Conservation (phyloP, 805 yeast species). For the Suhomyces sp. region DNA sequence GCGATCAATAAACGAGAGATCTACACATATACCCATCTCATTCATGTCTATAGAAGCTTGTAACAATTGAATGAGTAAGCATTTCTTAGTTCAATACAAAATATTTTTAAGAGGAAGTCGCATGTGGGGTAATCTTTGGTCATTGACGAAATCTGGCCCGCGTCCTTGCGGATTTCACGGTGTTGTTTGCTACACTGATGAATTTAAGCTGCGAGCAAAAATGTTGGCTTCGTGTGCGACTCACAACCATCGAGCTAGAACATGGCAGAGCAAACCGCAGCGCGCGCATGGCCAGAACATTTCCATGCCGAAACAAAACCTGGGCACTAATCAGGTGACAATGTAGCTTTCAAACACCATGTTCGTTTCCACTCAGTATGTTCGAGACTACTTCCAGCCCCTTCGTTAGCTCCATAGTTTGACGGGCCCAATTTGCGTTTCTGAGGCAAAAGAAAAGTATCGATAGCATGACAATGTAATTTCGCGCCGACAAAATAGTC, state of each 20-base stretch:
- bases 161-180: neutral
- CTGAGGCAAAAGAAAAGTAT: neutral
- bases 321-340: neutral
- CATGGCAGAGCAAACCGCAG: neutral
- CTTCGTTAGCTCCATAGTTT: neutral
- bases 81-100: neutral
- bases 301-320: neutral
- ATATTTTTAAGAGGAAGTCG: neutral
- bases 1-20: neutral
- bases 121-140: neutral
- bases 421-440: neutral
- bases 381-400: neutral
- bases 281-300: neutral
- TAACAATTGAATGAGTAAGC: neutral
- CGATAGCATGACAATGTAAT: neutral
- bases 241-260: neutral
- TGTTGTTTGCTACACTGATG: neutral
- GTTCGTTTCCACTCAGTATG: neutral
- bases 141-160: neutral
- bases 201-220: neutral
- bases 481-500: neutral
- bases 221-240: neutral
- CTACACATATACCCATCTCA: neutral
- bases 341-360: neutral
- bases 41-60: neutral